Percentiles rank a stretch among this genome's conserved stretches.
These are phyloP conservation scores for Ogataea naganishii DNA, from an alignment of 805 yeast genomes.

Conservation along the genomic window DNA sequence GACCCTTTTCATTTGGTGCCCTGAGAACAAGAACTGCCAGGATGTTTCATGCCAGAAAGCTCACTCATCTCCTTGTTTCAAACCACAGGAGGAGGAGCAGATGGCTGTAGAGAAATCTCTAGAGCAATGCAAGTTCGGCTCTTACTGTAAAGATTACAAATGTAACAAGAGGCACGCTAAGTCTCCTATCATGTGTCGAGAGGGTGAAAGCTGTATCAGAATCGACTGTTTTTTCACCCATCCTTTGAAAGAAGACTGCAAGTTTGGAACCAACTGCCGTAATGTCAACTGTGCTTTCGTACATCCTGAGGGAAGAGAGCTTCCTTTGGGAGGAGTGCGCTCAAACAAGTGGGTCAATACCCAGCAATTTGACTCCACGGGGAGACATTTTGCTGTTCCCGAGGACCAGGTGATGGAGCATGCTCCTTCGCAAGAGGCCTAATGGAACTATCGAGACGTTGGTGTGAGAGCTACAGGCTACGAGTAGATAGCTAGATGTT, in stretches of 20 bases:
- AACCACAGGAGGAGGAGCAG: constrained; percentile 15
- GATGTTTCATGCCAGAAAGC: constrained; percentile 61
- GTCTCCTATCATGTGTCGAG: constrained; percentile 67
- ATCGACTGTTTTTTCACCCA: constrained; percentile 78
- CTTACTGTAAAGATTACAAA: constrained; percentile 63
- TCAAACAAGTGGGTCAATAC: constrained; percentile 23
- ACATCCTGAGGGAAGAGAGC: constrained; percentile 75
- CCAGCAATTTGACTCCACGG: constrained; percentile 28
- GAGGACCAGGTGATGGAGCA: constrained; percentile 67
- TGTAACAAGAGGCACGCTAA: constrained; percentile 86
- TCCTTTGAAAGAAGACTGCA: constrained; percentile 73
- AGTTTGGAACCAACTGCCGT: constrained; percentile 68
- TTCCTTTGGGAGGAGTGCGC: constrained; percentile 16
- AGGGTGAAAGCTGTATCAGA: constrained; percentile 70
- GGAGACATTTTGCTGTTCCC: constrained; percentile 69
- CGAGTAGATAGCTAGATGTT: not conserved
- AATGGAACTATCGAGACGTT: not conserved
- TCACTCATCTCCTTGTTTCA: constrained; percentile 67
- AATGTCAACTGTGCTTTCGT: constrained; percentile 62
- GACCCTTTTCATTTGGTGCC: constrained; percentile 66
- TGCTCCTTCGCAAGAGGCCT: constrained; percentile 41
- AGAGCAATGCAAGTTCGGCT: constrained; percentile 78
- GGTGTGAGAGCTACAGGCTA: not conserved
- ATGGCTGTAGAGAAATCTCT: constrained; percentile 41
- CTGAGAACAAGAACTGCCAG: constrained; percentile 54